Conservation (phyloP, 441 rosid species). For the Isatis lusitanica region DNA sequence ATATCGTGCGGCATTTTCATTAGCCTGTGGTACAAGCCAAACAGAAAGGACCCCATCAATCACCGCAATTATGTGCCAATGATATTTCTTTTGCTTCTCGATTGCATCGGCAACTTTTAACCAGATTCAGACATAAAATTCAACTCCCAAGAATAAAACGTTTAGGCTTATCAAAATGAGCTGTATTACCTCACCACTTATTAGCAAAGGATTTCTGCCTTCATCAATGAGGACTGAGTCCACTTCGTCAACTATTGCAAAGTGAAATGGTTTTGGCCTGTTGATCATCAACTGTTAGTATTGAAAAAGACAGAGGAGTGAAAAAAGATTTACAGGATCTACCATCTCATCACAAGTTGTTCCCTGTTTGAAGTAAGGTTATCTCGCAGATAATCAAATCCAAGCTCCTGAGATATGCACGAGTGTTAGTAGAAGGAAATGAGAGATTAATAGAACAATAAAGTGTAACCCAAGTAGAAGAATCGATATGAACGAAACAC, state of each 20-base stretch:
- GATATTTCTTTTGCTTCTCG: neutral
- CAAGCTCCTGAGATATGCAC: conserved; percentile 75
- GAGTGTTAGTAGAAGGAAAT: conserved; percentile 26
- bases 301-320: conserved; percentile 10
- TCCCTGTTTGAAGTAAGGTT: conserved; percentile 79
- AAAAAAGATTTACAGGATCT: conserved; percentile 33
- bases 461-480: neutral
- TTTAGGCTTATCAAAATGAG: conserved; percentile 7
- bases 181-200: conserved; percentile 89
- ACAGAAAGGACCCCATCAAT: conserved; percentile 23
- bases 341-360: conserved; percentile 99
- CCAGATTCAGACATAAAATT: neutral
- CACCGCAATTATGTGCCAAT: neutral
- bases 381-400: conserved; percentile 97
- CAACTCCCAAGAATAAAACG: neutral
- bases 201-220: conserved; percentile 94
- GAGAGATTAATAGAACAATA: neutral
- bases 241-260: conserved; percentile 96
- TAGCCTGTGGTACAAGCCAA: conserved; percentile 58
- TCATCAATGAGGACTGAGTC: conserved; percentile 98
- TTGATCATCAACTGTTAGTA: conserved; percentile 29
- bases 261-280: conserved; percentile 98
- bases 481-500: conserved; percentile 32
- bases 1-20: conserved; percentile 88
- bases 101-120: neutral